These are phyloP conservation scores for Wickerhamomyces sp. DNA, from an alignment of 1,139 yeast species.

Conservation along the genomic window DNA sequence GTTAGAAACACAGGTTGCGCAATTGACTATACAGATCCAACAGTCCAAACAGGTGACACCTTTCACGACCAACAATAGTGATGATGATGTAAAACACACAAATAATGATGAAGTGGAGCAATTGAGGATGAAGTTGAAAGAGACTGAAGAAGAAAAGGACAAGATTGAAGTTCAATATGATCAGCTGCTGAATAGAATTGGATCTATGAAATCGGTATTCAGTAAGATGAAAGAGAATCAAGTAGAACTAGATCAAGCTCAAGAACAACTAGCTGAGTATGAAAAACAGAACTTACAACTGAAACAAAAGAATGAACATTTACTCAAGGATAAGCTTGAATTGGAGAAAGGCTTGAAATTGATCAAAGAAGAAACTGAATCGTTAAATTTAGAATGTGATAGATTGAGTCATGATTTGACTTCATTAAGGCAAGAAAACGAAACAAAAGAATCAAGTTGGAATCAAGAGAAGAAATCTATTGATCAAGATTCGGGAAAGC, in stretches of 20 bases:
- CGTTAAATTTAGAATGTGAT: constrained; percentile 65
- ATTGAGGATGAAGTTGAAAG: constrained; percentile 17
- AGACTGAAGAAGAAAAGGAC: constrained; percentile 53
- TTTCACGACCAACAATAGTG: too few species aligned
- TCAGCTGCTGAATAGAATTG: constrained; percentile 63
- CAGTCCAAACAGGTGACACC: constrained; percentile 1
- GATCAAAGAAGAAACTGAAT: constrained; percentile 48
- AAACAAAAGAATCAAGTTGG: constrained; percentile 36
- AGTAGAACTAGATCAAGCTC: constrained; percentile 57
- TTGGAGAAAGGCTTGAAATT: constrained; percentile 30
- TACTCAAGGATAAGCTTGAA: constrained; percentile 27
- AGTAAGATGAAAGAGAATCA: constrained; percentile 74
- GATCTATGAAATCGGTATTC: constrained; percentile 76
- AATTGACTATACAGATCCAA: constrained; percentile 24
- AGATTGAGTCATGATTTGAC: constrained; percentile 48
- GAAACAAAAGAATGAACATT: constrained; percentile 26
- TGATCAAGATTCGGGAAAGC: neutral
- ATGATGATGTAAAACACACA: neutral
- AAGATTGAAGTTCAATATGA: constrained; percentile 70
- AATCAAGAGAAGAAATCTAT: constrained; percentile 40
- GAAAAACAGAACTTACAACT: constrained; percentile 31
- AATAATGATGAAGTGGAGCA: neutral
- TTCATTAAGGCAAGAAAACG: constrained; percentile 40
- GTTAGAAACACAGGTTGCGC: constrained; percentile 21
- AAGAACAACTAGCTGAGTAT: constrained; percentile 35